A percentile compares a stretch with the other conserved stretches of the same genome.
These are phyloP conservation scores for Rhytidiadelphus loreus DNA, from an alignment of 225 moss, liverwort and hornwort genomes.

Conservation along the genomic window DNA sequence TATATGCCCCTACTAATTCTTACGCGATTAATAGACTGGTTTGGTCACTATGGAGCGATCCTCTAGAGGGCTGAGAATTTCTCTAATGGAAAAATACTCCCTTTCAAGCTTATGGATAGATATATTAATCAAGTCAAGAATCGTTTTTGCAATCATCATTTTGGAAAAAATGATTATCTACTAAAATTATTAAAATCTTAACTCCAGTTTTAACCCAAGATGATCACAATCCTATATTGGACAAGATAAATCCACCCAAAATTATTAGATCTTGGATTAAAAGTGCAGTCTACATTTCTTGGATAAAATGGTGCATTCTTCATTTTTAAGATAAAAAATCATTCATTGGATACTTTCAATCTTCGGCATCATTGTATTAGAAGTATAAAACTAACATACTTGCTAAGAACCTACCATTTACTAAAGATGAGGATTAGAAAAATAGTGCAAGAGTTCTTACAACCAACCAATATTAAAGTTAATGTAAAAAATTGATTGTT, in stretches of 20 bases:
- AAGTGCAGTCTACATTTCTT: not conserved
- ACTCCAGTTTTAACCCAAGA: not conserved
- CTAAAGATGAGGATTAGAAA: not conserved
- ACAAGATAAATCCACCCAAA: not conserved
- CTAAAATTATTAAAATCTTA: not conserved
- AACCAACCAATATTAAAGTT: not conserved
- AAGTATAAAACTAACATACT: not conserved
- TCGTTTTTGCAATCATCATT: not conserved
- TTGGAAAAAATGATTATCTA: not conserved
- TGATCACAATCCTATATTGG: rapidly evolving
- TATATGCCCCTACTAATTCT: no score
- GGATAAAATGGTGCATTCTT: not conserved
- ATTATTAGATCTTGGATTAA: not conserved
- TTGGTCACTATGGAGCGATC: no score
- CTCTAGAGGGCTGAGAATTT: no score
- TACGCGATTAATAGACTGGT: no score
- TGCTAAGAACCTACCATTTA: not conserved
- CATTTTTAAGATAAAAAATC: not conserved
- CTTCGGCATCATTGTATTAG: not conserved
- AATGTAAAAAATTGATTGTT: not conserved
- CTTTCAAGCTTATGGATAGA: not conserved
- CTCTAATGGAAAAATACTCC: not conserved
- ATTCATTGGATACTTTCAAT: not conserved
- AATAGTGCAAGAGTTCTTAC: not conserved
- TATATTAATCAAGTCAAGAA: not conserved